Conservation (phyloP, 176 grass and related monocot genomes). For the Carex scoparia region DNA sequence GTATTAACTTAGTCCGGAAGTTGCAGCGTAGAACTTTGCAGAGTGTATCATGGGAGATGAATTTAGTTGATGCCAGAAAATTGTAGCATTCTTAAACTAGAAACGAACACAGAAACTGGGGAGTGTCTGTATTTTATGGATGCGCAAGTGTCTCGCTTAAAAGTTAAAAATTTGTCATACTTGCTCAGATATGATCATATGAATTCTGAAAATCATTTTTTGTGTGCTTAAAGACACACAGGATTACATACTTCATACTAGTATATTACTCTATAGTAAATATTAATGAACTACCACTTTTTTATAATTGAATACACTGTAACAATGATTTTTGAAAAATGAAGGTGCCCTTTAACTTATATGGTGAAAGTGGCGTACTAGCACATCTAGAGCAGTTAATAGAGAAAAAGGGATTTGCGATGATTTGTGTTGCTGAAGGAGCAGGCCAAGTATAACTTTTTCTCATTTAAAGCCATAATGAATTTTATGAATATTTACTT, state of each 20-base stretch:
- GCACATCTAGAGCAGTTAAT: slow-evolving; percentile 75
- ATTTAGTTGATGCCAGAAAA: too few relatives aligned
- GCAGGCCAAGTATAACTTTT: slow-evolving; percentile 73
- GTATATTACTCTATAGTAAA: not conserved
- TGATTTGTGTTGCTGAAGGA: slow-evolving; percentile 92
- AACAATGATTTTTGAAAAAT: slow-evolving; percentile 21
- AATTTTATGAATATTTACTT: not conserved
- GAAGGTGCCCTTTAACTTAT: slow-evolving; percentile 81
- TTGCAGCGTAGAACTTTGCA: too few relatives aligned
- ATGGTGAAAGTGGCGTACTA: slow-evolving; percentile 71
- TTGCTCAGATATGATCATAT: too few relatives aligned
- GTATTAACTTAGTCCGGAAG: too few relatives aligned
- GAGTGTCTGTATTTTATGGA: too few relatives aligned
- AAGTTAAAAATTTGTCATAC: too few relatives aligned
- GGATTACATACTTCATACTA: slow-evolving; percentile 20
- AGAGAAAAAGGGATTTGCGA: slow-evolving; percentile 79
- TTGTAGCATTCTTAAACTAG: too few relatives aligned
- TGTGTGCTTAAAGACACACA: too few relatives aligned
- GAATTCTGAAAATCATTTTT: too few relatives aligned
- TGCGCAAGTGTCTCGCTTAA: too few relatives aligned
- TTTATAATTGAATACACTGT: not conserved
- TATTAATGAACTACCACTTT: not conserved
- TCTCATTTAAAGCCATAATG: slow-evolving; percentile 10
- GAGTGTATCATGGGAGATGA: too few relatives aligned
- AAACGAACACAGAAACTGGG: too few relatives aligned